Evolutionary conservation across 768 basidiomycete species (phyloP), one percentile per base, ranked within the genome.

Genomic region (Sistotremastrum niveocremeum): DNA sequence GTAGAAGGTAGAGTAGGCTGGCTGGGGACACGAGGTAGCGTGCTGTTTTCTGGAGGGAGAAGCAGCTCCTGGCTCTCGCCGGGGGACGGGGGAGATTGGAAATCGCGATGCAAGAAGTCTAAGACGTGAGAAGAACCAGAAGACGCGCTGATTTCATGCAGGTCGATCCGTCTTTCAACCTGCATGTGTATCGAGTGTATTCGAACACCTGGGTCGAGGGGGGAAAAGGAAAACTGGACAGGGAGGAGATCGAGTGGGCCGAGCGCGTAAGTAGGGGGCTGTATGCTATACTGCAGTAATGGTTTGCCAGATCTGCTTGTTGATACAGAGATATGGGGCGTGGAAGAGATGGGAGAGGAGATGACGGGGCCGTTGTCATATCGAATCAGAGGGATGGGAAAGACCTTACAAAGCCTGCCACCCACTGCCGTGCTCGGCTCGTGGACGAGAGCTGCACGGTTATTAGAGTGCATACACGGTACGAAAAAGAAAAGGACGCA

Each of bases 231-330:
- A 48, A 88, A 64, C 9, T 76, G 71, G 47, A 84, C 70, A 45
- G 82, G 73, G 31, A 87, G 68, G 34, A 83, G 69, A 60, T 87
- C 85, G 39, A 74, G 66, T 29, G 85, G 85, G 20, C 82, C 84
- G 43, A 85, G 68, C 5, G 84, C 73, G 37, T 64, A 54, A 20
- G 68, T 63, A 31, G 84, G 81, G 0, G 69, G 54, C 49, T 72
- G 66, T 41, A 84, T 56, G 41, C 66, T 66, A 58, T 84, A 87
- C 44, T 72, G 73, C 56, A 85, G 64, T 41, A 70, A 59, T 4
- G 77, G 74, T 1, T 72, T 69, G 47, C 74, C 75, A 32, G 73
- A 71, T 53, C 79, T 80, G 47, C 57, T 65, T n/a, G 69, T 74
- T 37, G 67, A 20, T 20, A 20, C 41, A 62, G 63, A 42, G 60